Conservation (phyloP, 2,329 filamentous ascomycete species). For the Ophiostoma ips region DNA sequence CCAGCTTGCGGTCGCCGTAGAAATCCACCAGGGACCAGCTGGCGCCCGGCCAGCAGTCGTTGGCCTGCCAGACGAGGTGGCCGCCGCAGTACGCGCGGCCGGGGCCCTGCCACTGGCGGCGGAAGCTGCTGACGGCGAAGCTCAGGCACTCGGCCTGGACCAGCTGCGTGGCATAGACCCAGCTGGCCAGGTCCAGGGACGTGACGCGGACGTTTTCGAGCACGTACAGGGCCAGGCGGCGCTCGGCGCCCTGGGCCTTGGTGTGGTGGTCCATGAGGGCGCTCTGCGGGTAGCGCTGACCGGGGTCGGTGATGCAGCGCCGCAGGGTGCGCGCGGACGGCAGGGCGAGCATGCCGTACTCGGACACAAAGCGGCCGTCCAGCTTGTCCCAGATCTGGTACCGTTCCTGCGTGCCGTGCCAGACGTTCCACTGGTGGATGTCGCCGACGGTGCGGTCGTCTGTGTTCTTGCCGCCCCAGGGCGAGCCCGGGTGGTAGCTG, state of each 20-base stretch:
- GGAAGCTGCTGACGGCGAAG: constrained; percentile 54
- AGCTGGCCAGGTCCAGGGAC: constrained; percentile 45
- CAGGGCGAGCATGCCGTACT: constrained; percentile 93
- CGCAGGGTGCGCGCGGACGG: constrained; percentile 70
- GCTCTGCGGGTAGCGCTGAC: constrained; percentile 64
- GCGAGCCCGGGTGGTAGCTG: constrained; percentile 73
- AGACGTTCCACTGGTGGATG: constrained; percentile 93
- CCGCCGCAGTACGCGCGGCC: constrained; percentile 60
- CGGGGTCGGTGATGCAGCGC: constrained; percentile 47
- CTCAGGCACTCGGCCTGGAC: constrained; percentile 56
- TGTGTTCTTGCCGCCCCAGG: constrained; percentile 63
- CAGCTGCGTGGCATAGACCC: constrained; percentile 56
- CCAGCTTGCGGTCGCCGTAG: constrained; percentile 63
- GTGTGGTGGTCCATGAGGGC: constrained; percentile 90
- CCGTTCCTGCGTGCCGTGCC: constrained; percentile 83
- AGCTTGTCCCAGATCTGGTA: constrained; percentile 85
- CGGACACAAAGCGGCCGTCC: constrained; percentile 81
- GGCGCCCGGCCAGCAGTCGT: constrained; percentile 77
- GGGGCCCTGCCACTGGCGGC: constrained; percentile 62
- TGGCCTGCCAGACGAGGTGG: constrained; percentile 72
- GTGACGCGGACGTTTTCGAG: constrained; percentile 74
- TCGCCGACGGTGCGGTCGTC: constrained; percentile 72
- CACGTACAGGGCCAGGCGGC: constrained; percentile 74
- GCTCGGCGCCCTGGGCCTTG: constrained; percentile 81
- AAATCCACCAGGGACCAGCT: constrained; percentile 70